Conservation (phyloP, 192 early-diverging fungal genomes). For the Dissophora globulifera region DNA sequence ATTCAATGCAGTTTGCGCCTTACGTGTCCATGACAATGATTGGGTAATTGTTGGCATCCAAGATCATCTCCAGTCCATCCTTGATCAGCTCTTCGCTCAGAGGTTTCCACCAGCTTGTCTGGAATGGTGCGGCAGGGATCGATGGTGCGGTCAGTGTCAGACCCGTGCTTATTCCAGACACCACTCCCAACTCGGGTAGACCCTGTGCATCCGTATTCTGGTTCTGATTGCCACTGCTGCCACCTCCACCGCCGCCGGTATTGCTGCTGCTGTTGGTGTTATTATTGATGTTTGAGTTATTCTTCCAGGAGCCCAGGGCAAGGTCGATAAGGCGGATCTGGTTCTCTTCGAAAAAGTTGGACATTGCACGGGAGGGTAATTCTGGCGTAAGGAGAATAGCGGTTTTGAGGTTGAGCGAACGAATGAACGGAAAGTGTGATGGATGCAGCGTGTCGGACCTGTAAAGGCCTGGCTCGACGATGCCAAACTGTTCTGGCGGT, state of each 20-base stretch:
- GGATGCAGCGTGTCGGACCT: slow-evolving; percentile 81
- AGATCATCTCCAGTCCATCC: slow-evolving; percentile 88
- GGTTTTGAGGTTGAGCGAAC: slow-evolving; percentile 80
- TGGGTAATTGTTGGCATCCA: slow-evolving; percentile 87
- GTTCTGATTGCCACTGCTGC: background rate
- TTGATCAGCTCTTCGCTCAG: slow-evolving; percentile 96
- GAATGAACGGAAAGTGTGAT: slow-evolving; percentile 82
- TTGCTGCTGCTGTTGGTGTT: slow-evolving; percentile 6
- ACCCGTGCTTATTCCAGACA: background rate
- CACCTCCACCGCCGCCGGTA: background rate
- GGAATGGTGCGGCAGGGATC: slow-evolving; percentile 43
- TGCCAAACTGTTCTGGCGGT: slow-evolving; percentile 88
- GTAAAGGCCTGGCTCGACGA: slow-evolving; percentile 90
- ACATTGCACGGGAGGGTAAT: slow-evolving; percentile 76
- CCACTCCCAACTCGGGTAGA: background rate
- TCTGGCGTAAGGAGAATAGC: slow-evolving; percentile 87
- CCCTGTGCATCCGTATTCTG: background rate
- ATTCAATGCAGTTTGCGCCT: slow-evolving; percentile 19
- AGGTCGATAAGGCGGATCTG: slow-evolving; percentile 68
- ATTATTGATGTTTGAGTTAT: slow-evolving; percentile 5
- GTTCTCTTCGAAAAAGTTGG: slow-evolving; percentile 79
- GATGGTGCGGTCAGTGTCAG: slow-evolving; percentile 19
- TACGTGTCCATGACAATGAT: slow-evolving; percentile 91
- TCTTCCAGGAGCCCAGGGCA: slow-evolving; percentile 42
- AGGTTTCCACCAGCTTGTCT: slow-evolving; percentile 80